Base-by-base conservation (phyloP, 1,284 basidiomycete species). In the Cryptococcus hybrid region DNA sequence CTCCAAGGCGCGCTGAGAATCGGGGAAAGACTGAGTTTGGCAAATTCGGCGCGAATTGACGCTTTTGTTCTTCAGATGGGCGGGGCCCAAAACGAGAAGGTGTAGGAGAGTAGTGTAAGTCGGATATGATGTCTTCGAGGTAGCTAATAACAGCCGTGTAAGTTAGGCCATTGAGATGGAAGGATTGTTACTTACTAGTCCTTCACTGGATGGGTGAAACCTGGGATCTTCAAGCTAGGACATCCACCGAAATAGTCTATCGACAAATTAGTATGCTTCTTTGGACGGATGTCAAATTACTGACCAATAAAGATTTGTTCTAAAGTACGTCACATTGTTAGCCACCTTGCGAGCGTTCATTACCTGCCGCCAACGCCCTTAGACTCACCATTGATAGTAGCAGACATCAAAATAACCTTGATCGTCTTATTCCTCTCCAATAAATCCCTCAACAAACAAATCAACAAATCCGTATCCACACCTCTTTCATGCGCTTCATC, bases 401-500 rank as follows among this genome's bases (percentile, higher is more conserved):
- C 92, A 52, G 75, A 77, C 77, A 78, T 75, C 48, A 77, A 60
- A 13, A 78, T 67, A 45, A 79, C 84, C 73, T 90, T 93, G 69
- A 97, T 83, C 6, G 75, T 83, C 42, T 80, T 79, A 67, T 93
- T 88, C n/a, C 76, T 81, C 59, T 80, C 80, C 48, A 97, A 78
- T 8, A 96, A 78, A 65, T 92, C 88, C 59, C 88, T 86, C 35
- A 84, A 80, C 69, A 95, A 87, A n/a, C 96, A 84, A 1, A 97
- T 82, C 45, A 97, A 79, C 65, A 97, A 88, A 75, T 97, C 93
- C 11, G 89, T 87, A 67, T 96, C 92, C 8, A 93, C 85, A 12
- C 90, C 91, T 52, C 92, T 85, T 78, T 95, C 92, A 71, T 95
- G 92, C 37, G 89, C 90, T 82, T 97, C 93, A 68, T 97, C 94